Evolutionary conservation across 2,329 filamentous ascomycete genomes (phyloP), one percentile per base, ranked within the genome.

Genomic region (Zymoseptoria brevis): DNA sequence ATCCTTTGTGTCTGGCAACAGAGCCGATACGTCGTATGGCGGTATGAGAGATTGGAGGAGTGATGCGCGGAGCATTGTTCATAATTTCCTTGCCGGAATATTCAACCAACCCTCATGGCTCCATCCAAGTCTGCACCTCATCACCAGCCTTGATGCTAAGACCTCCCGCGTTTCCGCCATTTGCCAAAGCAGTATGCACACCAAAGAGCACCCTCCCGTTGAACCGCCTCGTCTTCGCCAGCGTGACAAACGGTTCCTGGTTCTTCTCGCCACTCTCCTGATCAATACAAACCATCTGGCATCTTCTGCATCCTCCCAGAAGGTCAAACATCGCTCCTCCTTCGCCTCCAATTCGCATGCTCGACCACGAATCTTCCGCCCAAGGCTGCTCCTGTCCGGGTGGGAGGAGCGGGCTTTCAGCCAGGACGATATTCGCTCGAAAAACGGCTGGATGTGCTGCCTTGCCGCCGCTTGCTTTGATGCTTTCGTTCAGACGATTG

Each of bases 211-310:
- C 87, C 74, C 91, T 91, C 1, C 91, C 90, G 55, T 89, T 85
- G 63, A 90, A 85, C 58, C 89, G 83, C 66, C 94, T 83, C 9
- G 90, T 96, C 77, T 95, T 96, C 1, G 89, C 87, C 60, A 99
- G 76, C 0, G 91, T 96, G 3, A 88, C 83, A 70, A 94, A 96
- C 0, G 94, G 94, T 73, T 97, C 94, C 63, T 90, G 85, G 63
- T 86, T 84, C 72, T 85, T 88, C 63, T 85, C 80, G 0, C 86
- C 91, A 11, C 87, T 96, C 53, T 85, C 79, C 72, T 96, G 94
- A 69, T 99, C 87, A 52, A 97, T 84, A 71, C 93, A 96, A 8
- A 99, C 87, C 92, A 99, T 97, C 72, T 96, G 91, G 67, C 94
- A 99, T 60, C 94, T 80, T 61, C 90, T 83, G 69, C 94, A 99